Evolutionary conservation across 2,329 filamentous ascomycete species (phyloP), one percentile per base, ranked within the genome.

Genomic region (Ophiosphaerella herpotricha): DNA sequence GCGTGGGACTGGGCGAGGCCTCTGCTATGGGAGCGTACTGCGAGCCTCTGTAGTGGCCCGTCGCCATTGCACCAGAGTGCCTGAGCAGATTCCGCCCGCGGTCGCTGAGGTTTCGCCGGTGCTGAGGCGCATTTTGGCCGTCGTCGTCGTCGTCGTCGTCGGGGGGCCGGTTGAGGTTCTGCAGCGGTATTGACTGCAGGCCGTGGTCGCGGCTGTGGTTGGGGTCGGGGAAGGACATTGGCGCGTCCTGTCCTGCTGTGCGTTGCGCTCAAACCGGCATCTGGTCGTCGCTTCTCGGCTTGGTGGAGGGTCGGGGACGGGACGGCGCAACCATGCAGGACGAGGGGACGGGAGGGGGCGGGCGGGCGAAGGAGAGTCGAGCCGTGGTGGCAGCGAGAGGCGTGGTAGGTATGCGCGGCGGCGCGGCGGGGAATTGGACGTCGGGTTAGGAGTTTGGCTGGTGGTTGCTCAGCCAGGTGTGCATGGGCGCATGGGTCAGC

Each of bases 121-220:
- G 60, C 14, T 63, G 56, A 43, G 65, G 58, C 42, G 64, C 64
- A 49, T 60, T 52, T 24, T 6, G 7, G 26, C 66, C 55, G 38
- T 68, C 61, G 40, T 70, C 50, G 32, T 71, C 60, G 53, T 73
- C 72, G 18, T 21, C 18, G 18, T 29, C 26, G 26, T 66, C 72
- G 18, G 70, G 71, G 54, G 72, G 73, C 40, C 70, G 71, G 57
- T 72, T 71, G 52, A 79, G 72, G 60, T 78, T 83, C 72, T 86
- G 86, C 50, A 93, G 78, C 52, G 88, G 88, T 75, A 94, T 92
- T 55, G 87, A 86, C 64, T 82, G 82, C 52, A 79, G 76, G 50
- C 75, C 74, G 24, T 80, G 77, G 55, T 75, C 74, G 58, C 77
- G 75, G 54, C 77, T 73, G 62, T 78, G 74, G 51, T 70, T 68